Evolutionary conservation across 352 stramenopile genomes (phyloP).

Genomic region (Globisporangium iwayamae): DNA sequence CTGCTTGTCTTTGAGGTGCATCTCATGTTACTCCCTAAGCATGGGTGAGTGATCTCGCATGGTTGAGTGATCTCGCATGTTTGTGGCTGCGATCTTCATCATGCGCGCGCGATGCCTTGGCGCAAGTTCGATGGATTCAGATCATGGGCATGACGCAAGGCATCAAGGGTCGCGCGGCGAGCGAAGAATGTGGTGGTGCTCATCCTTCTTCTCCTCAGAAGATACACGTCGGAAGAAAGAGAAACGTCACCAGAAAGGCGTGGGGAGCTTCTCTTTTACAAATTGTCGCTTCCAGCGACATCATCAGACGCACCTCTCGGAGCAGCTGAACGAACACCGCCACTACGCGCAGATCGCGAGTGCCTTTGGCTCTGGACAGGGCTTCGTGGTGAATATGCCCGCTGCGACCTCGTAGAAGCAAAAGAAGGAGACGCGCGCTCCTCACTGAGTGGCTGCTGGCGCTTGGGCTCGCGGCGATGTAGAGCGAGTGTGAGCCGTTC

Average conservation of each 20-base stretch:
- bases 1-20: background rate
- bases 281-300: too few relatives aligned
- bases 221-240: constrained; percentile 3
- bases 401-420: too few relatives aligned
- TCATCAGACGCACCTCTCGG: too few relatives aligned
- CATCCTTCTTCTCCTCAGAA: background rate
- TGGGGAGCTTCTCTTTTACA: too few relatives aligned
- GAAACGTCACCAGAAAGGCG: background rate
- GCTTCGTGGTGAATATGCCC: too few relatives aligned
- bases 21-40: background rate
- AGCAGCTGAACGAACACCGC: too few relatives aligned
- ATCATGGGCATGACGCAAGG: background rate
- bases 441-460: too few relatives aligned
- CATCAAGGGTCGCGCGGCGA: background rate
- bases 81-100: background rate
- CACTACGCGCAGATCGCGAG: too few relatives aligned
- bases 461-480: too few relatives aligned
- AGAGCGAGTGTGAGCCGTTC: too few relatives aligned
- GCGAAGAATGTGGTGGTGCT: background rate
- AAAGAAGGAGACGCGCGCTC: too few relatives aligned
- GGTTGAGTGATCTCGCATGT: background rate
- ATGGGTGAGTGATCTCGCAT: background rate
- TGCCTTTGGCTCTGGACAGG: too few relatives aligned
- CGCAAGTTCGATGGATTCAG: background rate
- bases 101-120: background rate